These are phyloP conservation scores for Metroxylon sagu DNA, from an alignment of 176 grass and related monocot genomes.

Conservation along the genomic window DNA sequence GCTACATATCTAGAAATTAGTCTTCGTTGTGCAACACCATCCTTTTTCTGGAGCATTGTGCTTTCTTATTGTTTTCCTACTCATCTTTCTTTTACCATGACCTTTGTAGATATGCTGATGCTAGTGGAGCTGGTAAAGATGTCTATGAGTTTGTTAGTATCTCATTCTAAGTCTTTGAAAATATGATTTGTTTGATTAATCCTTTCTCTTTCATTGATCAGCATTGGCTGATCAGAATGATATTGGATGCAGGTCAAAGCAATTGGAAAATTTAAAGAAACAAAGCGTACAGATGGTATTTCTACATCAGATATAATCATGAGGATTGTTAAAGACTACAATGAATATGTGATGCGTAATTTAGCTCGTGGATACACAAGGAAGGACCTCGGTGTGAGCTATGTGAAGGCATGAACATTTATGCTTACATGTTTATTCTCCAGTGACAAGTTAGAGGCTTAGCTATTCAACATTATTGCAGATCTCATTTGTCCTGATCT, in stretches of 20 bases:
- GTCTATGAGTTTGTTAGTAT: constrained; percentile 24
- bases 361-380: constrained; percentile 18
- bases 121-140: constrained; percentile 23
- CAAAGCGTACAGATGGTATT: constrained; percentile 20
- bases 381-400: constrained; percentile 18
- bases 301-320: constrained; percentile 22
- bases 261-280: constrained; percentile 19
- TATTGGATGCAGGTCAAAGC: constrained; percentile 8
- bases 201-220: too few relatives aligned
- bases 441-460: too few relatives aligned
- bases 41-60: too few relatives aligned
- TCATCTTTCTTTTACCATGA: neutral
- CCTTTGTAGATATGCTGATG: constrained; percentile 17
- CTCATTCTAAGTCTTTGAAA: neutral
- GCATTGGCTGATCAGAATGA: neutral
- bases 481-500: too few relatives aligned
- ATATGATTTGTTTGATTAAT: too few relatives aligned
- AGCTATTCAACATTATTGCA: too few relatives aligned
- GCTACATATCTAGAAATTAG: too few relatives aligned
- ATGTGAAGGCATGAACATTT: constrained; percentile 15
- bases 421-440: neutral
- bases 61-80: neutral
- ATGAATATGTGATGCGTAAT: constrained; percentile 19
- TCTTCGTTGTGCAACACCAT: too few relatives aligned
- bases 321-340: constrained; percentile 21